Evolutionary conservation across 2,329 filamentous ascomycete species (phyloP).

Genomic region (Davidsoniella eucalypti): DNA sequence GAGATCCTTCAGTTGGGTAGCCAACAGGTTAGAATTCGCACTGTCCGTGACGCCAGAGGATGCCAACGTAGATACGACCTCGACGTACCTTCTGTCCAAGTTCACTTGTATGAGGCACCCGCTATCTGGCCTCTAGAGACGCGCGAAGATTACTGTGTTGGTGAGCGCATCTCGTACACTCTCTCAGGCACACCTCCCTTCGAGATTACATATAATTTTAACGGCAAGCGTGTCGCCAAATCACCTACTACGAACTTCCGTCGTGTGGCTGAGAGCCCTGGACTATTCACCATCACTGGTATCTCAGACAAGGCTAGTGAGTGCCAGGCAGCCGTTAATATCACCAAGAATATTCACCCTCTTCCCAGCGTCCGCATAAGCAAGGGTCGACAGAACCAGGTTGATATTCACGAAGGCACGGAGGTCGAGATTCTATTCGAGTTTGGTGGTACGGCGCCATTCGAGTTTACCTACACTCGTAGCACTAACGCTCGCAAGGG

Average conservation of each 20-base stretch:
- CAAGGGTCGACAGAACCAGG: conserved; percentile 60
- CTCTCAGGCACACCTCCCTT: conserved; percentile 85
- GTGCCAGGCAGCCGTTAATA: conserved; percentile 63
- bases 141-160: conserved; percentile 80
- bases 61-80: conserved; percentile 66
- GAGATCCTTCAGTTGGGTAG: conserved; percentile 74
- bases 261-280: conserved; percentile 81
- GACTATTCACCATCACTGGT: conserved; percentile 72
- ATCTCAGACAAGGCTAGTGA: conserved; percentile 78
- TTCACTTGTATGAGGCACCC: conserved; percentile 84
- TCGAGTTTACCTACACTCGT: conserved; percentile 93
- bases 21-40: conserved; percentile 75
- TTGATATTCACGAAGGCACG: conserved; percentile 93
- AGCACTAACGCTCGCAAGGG: conserved; percentile 72
- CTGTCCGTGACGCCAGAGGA: conserved; percentile 72
- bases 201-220: conserved; percentile 82
- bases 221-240: conserved; percentile 64
- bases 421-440: conserved; percentile 88
- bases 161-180: conserved; percentile 83
- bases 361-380: conserved; percentile 85
- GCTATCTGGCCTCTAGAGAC: conserved; percentile 78
- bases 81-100: conserved; percentile 62
- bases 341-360: conserved; percentile 74
- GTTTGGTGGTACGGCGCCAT: conserved; percentile 88
- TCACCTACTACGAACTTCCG: conserved; percentile 71